Conservation (phyloP, 371 early-diverging fungal genomes). For the Mucor mucedo region DNA sequence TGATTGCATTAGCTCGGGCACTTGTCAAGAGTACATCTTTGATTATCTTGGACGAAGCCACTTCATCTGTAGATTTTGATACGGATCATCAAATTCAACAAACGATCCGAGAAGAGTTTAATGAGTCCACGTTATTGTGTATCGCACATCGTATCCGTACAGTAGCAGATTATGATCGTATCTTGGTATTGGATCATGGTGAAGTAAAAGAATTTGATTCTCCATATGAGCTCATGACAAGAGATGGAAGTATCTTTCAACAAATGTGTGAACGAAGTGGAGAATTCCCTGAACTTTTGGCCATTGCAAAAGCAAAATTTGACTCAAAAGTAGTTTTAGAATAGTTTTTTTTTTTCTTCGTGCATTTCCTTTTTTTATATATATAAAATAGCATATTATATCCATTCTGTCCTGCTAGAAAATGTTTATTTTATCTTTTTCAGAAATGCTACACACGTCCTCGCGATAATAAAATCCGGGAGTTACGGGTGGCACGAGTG, state of each 20-base stretch:
- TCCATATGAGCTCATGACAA: constrained; percentile 60
- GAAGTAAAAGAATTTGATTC: constrained; percentile 77
- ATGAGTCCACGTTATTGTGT: constrained; percentile 66
- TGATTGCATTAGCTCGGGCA: constrained; percentile 87
- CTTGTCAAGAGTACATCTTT: constrained; percentile 72
- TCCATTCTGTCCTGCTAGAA: too few relatives aligned
- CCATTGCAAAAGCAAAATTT: constrained; percentile 30
- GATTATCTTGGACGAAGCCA: constrained; percentile 89
- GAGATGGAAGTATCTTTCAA: constrained; percentile 60
- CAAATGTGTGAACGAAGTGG: constrained; percentile 73
- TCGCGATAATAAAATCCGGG: too few relatives aligned
- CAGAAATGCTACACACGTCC: too few relatives aligned
- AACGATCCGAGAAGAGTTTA: constrained; percentile 78
- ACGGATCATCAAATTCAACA: constrained; percentile 79
- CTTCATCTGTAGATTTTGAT: constrained; percentile 77
- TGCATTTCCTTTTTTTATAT: too few relatives aligned
- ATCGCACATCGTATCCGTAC: constrained; percentile 86
- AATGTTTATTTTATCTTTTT: too few relatives aligned
- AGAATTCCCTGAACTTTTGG: constrained; percentile 55
- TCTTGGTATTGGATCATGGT: constrained; percentile 88
- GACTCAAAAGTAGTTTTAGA: background rate
- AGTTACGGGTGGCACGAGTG: too few relatives aligned
- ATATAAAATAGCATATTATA: too few relatives aligned
- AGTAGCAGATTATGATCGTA: constrained; percentile 87
- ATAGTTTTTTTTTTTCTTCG: too few relatives aligned